phyloP scores from a whole-genome alignment of 169 alveolate genomes.

The Theileria orientalis region DNA sequence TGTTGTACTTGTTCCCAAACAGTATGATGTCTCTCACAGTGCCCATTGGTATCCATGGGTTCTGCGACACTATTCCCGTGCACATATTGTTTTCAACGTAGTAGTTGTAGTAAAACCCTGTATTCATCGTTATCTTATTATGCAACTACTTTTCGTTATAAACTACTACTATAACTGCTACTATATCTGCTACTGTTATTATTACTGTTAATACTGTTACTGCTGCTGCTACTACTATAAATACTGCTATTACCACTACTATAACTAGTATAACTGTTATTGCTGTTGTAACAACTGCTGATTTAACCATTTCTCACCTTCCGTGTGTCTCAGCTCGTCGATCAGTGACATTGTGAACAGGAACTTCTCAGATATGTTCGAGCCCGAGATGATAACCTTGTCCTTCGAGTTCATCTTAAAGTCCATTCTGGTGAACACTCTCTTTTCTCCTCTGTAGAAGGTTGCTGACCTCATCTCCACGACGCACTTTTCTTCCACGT shows the following conservation, averaged over 20 bases:
- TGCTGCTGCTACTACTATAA: too few species aligned
- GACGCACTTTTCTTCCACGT: slow-evolving; percentile 37
- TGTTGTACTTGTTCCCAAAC: slow-evolving; percentile 71
- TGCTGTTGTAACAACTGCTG: too few species aligned
- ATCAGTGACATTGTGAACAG: slow-evolving; percentile 21
- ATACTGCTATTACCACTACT: too few species aligned
- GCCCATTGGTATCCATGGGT: slow-evolving; percentile 80
- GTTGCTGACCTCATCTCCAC: slow-evolving; percentile 38
- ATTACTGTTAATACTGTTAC: too few species aligned
- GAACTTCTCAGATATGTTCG: slow-evolving; percentile 54
- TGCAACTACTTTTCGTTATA: not conserved
- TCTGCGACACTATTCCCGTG: slow-evolving; percentile 70
- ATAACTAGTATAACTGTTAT: too few species aligned
- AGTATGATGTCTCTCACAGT: slow-evolving; percentile 75
- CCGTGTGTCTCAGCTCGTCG: slow-evolving; percentile 24
- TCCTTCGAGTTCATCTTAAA: slow-evolving; percentile 25
- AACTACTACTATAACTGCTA: too few species aligned
- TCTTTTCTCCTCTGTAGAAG: slow-evolving; percentile 14
- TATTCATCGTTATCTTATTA: not conserved
- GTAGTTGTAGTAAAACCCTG: slow-evolving; percentile 22
- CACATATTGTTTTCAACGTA: slow-evolving; percentile 62
- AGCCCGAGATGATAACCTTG: slow-evolving; percentile 36
- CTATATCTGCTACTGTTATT: too few species aligned
- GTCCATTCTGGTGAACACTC: slow-evolving; percentile 7
- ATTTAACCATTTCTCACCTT: too few species aligned